phyloP scores from a whole-genome alignment of 352 stramenopile genomes.

The Phytophthora quininea region DNA sequence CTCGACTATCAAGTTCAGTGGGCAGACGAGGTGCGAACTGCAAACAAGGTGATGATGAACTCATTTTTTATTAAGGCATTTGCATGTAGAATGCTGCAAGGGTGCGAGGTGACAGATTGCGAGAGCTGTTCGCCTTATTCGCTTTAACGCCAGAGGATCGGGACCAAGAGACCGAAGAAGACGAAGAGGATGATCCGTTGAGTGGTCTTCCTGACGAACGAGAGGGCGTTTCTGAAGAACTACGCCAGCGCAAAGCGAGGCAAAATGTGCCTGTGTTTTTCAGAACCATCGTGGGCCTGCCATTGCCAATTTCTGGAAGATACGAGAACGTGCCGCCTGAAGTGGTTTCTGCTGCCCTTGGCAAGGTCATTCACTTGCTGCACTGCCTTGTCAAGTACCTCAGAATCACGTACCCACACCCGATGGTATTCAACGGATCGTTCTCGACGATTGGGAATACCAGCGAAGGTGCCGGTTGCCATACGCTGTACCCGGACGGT shows the following conservation, averaged over 20 bases:
- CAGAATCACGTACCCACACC: conserved; percentile 71
- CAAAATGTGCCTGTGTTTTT: conserved; percentile 45
- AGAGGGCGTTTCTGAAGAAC: conserved; percentile 22
- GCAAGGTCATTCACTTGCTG: conserved; percentile 81
- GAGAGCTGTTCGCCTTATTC: conserved; percentile 76
- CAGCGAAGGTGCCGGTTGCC: conserved; percentile 74
- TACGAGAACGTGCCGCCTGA: conserved; percentile 78
- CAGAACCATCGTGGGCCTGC: conserved; percentile 68
- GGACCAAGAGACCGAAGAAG: conserved; percentile 5
- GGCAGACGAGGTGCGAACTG: conserved; percentile 49
- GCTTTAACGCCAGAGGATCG: conserved; percentile 29
- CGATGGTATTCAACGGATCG: conserved; percentile 88
- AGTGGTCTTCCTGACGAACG: conserved; percentile 30
- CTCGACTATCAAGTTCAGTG: conserved; percentile 75
- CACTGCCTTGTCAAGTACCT: conserved; percentile 74
- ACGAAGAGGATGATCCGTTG: conserved; percentile 31
- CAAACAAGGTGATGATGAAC: neutral
- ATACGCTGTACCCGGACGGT: conserved; percentile 86
- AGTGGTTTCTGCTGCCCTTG: conserved; percentile 71
- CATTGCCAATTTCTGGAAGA: conserved; percentile 71
- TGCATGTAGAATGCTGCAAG: conserved; percentile 59
- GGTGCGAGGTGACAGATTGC: conserved; percentile 70
- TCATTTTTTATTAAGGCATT: neutral
- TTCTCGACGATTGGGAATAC: conserved; percentile 88
- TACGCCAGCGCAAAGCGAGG: conserved; percentile 17